phyloP scores from a whole-genome alignment of 148 eudicot genomes.

The Vaccinium corymbosum region DNA sequence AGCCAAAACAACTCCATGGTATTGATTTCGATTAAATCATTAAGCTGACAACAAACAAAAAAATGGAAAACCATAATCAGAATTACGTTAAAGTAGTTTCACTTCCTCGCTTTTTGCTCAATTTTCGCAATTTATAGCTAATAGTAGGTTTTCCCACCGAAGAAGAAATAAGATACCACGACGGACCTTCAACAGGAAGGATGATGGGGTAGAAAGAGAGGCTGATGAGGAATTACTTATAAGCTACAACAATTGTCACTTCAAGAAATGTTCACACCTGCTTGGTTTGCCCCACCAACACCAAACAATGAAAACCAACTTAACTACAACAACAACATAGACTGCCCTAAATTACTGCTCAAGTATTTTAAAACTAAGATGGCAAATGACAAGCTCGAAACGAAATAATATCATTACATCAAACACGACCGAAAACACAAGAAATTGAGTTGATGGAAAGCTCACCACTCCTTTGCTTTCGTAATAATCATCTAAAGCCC shows the following conservation, averaged over 20 bases:
- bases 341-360: neutral
- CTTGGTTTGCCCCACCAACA: neutral
- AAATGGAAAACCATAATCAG: neutral
- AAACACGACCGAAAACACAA: neutral
- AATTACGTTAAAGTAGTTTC: neutral
- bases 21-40: neutral
- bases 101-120: too few species aligned
- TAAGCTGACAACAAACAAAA: neutral
- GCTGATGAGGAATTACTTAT: neutral
- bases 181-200: neutral
- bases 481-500: slow-evolving; percentile 95
- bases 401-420: neutral
- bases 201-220: neutral
- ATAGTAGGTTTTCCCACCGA: neutral
- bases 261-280: neutral
- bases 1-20: neutral
- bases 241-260: slow-evolving; percentile 6
- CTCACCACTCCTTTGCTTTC: slow-evolving; percentile 70
- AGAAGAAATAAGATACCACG: neutral
- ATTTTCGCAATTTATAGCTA: neutral
- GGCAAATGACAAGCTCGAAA: neutral
- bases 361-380: neutral
- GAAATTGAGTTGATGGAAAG: neutral
- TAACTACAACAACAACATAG: neutral
- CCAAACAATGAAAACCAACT: neutral